A percentile compares a stretch with the other conserved stretches of the same genome.
Conservation (phyloP, 1,284 basidiomycete genomes). For the Puccinia horiana region DNA sequence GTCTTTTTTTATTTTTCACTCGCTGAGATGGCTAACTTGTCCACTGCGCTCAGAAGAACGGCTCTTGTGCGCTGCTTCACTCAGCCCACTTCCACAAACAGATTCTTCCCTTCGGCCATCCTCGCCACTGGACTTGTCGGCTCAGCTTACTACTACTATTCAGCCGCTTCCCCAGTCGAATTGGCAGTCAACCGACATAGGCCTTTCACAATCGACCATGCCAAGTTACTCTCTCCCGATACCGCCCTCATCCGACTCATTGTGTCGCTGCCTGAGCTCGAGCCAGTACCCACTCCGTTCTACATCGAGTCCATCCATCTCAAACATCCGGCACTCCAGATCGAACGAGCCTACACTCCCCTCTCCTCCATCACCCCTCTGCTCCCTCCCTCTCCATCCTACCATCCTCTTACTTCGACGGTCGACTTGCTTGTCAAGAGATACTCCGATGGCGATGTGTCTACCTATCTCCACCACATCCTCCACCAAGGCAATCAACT, state of each 20-base stretch:
- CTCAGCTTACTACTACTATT: background rate
- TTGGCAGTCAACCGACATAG: background rate
- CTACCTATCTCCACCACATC: conserved; percentile 1
- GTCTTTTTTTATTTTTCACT: too few relatives aligned
- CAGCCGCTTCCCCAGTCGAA: background rate
- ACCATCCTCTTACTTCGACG: background rate
- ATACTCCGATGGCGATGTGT: conserved; percentile 37
- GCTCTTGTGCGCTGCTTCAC: too few relatives aligned
- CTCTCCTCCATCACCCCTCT: conserved; percentile 7
- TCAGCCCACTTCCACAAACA: too few relatives aligned
- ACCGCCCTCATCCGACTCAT: background rate
- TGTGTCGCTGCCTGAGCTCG: background rate
- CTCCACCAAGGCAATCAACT: background rate
- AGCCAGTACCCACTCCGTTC: background rate
- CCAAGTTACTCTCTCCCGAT: background rate
- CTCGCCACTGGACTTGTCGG: too few relatives aligned
- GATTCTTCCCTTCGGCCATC: too few relatives aligned
- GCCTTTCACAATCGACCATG: background rate
- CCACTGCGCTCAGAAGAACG: too few relatives aligned
- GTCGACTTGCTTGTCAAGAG: conserved; percentile 42
- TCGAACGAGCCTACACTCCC: conserved; percentile 46
- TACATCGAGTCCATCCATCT: conserved; percentile 34
- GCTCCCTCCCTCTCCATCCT: background rate
- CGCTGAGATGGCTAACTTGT: too few relatives aligned
- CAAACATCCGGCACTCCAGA: conserved; percentile 45